Evolutionary conservation across 164 flowering plant species (phyloP), one percentile per base, ranked within the genome.

Genomic region (Paratinospora sagittata): DNA sequence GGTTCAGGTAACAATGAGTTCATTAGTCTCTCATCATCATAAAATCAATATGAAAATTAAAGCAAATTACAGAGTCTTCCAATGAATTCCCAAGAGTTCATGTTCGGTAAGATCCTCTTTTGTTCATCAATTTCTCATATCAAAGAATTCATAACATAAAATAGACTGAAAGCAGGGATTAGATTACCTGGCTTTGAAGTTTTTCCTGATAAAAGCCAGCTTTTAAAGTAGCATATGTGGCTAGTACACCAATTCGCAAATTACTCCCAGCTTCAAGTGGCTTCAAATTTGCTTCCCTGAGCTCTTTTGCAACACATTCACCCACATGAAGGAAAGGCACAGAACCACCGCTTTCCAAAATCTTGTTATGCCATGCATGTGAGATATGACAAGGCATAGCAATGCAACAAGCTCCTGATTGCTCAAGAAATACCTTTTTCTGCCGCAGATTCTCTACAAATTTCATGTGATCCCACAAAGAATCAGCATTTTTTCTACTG

Each of bases 321-420:
- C n/a, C n/a, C n/a, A n/a, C n/a, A n/a, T n/a, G n/a, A n/a, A n/a
- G n/a, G n/a, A n/a, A n/a, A n/a, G n/a, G n/a, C n/a, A n/a, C n/a
- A n/a, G n/a, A n/a, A n/a, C n/a, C n/a, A n/a, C n/a, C n/a, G n/a
- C n/a, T n/a, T n/a, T n/a, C n/a, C n/a, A n/a, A n/a, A n/a, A n/a
- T n/a, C n/a, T n/a, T n/a, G n/a, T n/a, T n/a, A n/a, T n/a, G n/a
- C n/a, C n/a, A n/a, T n/a, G n/a, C n/a, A n/a, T n/a, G n/a, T n/a
- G n/a, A n/a, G n/a, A n/a, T n/a, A n/a, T n/a, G n/a, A n/a, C n/a
- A n/a, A n/a, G n/a, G n/a, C n/a, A n/a, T n/a, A n/a, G n/a, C n/a
- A n/a, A n/a, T n/a, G n/a, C n/a, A n/a, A n/a, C 82, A 80, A 74
- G 90, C 94, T 57, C 96, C 96, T 3, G 87, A 84, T 39, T 81